phyloP scores from a whole-genome alignment of 495 filamentous ascomycete species.

The Trichoderma asperelloides region DNA sequence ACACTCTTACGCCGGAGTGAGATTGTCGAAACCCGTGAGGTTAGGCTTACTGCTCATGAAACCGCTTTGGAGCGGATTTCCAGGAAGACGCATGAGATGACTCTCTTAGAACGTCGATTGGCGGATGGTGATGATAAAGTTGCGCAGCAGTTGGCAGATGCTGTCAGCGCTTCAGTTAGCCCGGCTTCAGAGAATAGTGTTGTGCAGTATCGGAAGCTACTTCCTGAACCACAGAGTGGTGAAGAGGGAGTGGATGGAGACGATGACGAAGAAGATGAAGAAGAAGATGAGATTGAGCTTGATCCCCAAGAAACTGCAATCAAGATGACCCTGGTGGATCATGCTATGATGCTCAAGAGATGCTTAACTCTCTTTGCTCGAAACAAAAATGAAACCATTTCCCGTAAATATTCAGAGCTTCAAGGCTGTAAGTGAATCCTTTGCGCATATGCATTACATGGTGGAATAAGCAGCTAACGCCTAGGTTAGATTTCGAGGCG shows the following conservation, averaged over 20 bases:
- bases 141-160: slow-evolving; percentile 55
- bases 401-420: slow-evolving; percentile 32
- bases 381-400: slow-evolving; percentile 44
- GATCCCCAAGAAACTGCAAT: slow-evolving; percentile 74
- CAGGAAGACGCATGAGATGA: slow-evolving; percentile 81
- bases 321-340: slow-evolving; percentile 77
- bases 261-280: slow-evolving; percentile 38
- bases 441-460: slow-evolving; percentile 13
- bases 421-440: slow-evolving; percentile 39
- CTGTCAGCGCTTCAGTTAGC: slow-evolving; percentile 64
- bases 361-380: slow-evolving; percentile 61
- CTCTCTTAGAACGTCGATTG: slow-evolving; percentile 62
- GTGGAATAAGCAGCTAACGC: neutral
- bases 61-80: slow-evolving; percentile 87
- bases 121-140: slow-evolving; percentile 60
- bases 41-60: slow-evolving; percentile 65
- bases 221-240: slow-evolving; percentile 41
- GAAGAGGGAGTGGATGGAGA: slow-evolving; percentile 38
- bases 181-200: slow-evolving; percentile 59
- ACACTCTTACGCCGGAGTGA: slow-evolving; percentile 86
- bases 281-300: slow-evolving; percentile 41
- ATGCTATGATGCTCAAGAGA: slow-evolving; percentile 77
- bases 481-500: slow-evolving; percentile 40
- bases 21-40: slow-evolving; percentile 55
- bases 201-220: slow-evolving; percentile 61